phyloP scores from a whole-genome alignment of 108 stramenopile species.

The Skeletonema marinoi region DNA sequence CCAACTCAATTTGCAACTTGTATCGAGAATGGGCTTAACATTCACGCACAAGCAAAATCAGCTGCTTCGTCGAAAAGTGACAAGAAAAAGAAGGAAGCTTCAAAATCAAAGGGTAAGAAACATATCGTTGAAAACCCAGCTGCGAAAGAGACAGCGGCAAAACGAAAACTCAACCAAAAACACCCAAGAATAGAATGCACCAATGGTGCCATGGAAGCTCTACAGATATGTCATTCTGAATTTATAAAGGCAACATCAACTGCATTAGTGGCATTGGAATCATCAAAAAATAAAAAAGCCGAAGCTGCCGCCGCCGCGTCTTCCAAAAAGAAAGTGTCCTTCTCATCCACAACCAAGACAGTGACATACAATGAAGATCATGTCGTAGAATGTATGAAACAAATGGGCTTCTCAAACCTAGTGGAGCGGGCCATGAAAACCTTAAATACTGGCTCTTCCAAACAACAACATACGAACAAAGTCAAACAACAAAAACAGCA shows the following conservation, averaged over 20 bases:
- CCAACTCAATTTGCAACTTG: constrained; percentile 21
- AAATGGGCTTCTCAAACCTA: constrained; percentile 15
- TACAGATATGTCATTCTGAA: constrained; percentile 20
- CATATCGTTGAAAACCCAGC: background rate
- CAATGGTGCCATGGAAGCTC: constrained; percentile 33
- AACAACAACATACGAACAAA: background rate
- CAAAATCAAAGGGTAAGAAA: background rate
- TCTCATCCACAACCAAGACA: constrained; percentile 6
- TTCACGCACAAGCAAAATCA: background rate
- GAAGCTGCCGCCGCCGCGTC: background rate
- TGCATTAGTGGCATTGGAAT: constrained; percentile 5
- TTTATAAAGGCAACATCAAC: constrained; percentile 1
- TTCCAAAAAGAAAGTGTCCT: constrained; percentile 1
- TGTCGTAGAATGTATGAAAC: constrained; percentile 10
- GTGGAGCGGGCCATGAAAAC: constrained; percentile 11
- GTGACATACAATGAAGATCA: constrained; percentile 15
- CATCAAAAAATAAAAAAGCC: background rate
- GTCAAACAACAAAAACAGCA: background rate
- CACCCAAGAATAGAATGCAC: constrained; percentile 18
- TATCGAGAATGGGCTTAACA: constrained; percentile 11
- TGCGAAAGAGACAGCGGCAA: background rate
- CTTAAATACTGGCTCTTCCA: constrained; percentile 4
- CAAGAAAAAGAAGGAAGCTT: background rate
- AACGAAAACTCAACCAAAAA: background rate
- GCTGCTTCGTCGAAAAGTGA: background rate